Evolutionary conservation across 2,329 filamentous ascomycete genomes (phyloP).

Genomic region (Stylonectria norvegica): DNA sequence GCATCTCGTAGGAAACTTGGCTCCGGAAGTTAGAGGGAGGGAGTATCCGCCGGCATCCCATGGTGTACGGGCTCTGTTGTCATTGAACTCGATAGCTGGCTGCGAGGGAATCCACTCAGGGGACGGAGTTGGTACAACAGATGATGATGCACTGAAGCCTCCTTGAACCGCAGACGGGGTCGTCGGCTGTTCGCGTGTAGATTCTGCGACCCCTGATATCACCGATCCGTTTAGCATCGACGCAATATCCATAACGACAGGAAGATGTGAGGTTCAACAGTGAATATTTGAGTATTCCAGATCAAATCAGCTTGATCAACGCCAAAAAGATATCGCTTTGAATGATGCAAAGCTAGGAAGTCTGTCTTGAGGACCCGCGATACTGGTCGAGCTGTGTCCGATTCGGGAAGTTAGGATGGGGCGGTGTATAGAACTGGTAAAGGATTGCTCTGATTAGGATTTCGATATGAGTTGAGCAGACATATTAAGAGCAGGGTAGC

Average conservation of each 20-base stretch:
- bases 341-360: not conserved
- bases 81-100: conserved; percentile 18
- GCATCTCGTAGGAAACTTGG: conserved; percentile 29
- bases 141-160: conserved; percentile 9
- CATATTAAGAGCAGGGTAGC: no score
- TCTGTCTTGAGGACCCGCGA: not conserved
- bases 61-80: conserved; percentile 38
- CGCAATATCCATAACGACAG: conserved; percentile 18
- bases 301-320: no score
- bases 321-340: no score
- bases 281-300: no score
- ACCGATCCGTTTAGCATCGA: conserved; percentile 24
- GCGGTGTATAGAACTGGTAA: no score
- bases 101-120: conserved; percentile 29
- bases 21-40: conserved; percentile 40
- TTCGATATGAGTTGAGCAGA: no score
- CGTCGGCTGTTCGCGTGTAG: conserved; percentile 9
- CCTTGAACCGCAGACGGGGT: conserved; percentile 5
- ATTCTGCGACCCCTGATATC: conserved; percentile 12
- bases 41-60: conserved; percentile 52
- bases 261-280: no score
- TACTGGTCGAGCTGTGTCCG: not conserved
- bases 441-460: no score
- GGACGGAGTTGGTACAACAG: conserved; percentile 33
- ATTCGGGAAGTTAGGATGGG: not conserved